Percentiles rank a stretch among this genome's conserved stretches.
These are phyloP conservation scores for Nigrospora oryzae DNA, from an alignment of 2,329 filamentous ascomycete genomes.

Conservation along the genomic window DNA sequence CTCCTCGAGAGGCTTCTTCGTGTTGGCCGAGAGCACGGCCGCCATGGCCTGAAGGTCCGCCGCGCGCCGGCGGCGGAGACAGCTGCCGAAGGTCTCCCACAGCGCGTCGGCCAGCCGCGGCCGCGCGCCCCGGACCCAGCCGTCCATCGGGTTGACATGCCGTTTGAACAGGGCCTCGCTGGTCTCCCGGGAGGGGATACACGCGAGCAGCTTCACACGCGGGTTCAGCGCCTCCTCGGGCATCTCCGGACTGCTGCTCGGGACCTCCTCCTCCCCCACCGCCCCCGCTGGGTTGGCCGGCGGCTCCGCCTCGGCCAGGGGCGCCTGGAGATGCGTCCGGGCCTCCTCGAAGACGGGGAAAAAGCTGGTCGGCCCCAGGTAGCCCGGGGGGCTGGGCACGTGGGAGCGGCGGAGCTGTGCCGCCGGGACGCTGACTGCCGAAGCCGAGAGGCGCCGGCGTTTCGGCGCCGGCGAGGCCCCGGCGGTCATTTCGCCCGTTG, in stretches of 20 bases:
- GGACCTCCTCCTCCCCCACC: not conserved
- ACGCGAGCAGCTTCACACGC: not conserved
- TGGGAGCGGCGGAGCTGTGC: not conserved
- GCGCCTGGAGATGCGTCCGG: slow-evolving; percentile 14
- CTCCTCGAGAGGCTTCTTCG: slow-evolving; percentile 13
- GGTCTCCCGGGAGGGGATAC: not conserved
- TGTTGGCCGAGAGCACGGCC: slow-evolving; percentile 14
- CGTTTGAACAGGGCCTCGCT: not conserved
- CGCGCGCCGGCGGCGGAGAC: not conserved
- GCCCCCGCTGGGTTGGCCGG: not conserved
- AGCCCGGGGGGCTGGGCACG: not conserved
- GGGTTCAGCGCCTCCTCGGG: not conserved
- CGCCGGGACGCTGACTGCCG: not conserved
- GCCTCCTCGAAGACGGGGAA: slow-evolving; percentile 24
- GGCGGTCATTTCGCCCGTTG: not conserved
- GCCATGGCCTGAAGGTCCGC: slow-evolving; percentile 2
- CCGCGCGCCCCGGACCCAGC: not conserved
- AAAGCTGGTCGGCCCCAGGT: slow-evolving; percentile 12
- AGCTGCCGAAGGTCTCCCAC: not conserved
- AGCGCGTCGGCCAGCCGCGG: not conserved
- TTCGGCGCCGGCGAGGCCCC: not conserved
- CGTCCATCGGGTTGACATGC: not conserved
- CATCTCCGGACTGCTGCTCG: not conserved
- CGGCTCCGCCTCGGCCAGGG: not conserved
- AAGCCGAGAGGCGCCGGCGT: not conserved